phyloP scores from a whole-genome alignment of 2,329 filamentous ascomycete species.

The Colletotrichum shisoi region DNA sequence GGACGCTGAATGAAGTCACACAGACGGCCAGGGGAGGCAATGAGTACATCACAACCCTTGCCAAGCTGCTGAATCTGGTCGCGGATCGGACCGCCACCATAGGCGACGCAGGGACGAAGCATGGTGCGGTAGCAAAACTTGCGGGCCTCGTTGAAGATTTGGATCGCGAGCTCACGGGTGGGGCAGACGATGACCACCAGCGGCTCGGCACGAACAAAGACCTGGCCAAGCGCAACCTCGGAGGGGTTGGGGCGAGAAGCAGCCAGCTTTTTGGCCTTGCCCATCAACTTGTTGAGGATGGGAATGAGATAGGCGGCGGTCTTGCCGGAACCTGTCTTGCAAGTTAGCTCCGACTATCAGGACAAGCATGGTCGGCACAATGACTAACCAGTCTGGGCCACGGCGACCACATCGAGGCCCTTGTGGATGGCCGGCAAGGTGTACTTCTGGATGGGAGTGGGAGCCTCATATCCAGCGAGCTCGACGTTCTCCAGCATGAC shows the following conservation, averaged over 20 bases:
- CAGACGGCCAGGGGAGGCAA: conserved; percentile 87
- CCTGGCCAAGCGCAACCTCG: conserved; percentile 60
- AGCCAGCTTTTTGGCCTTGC: conserved; percentile 88
- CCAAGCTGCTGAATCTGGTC: conserved; percentile 76
- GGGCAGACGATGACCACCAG: conserved; percentile 86
- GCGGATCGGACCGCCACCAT: conserved; percentile 79
- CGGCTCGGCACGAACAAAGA: conserved; percentile 77
- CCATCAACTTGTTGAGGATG: conserved; percentile 89
- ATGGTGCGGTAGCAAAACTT: conserved; percentile 94
- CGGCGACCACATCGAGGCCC: conserved; percentile 83
- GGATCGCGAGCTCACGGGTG: conserved; percentile 87
- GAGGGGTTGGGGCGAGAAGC: conserved; percentile 75
- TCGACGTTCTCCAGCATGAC: conserved; percentile 79
- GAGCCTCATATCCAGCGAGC: conserved; percentile 72
- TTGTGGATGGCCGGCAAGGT: conserved; percentile 79
- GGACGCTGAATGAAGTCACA: conserved; percentile 81
- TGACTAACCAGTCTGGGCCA: conserved; percentile 88
- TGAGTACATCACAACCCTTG: conserved; percentile 87
- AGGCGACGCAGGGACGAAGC: conserved; percentile 88
- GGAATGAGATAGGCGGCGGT: conserved; percentile 92
- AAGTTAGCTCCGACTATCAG: conserved; percentile 18
- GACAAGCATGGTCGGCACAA: neutral
- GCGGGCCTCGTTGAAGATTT: conserved; percentile 94
- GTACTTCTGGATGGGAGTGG: conserved; percentile 89
- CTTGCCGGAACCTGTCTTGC: conserved; percentile 82